A percentile compares a stretch with the other conserved stretches of the same genome.
Evolutionary conservation across 441 rosid genomes (phyloP).

Genomic region (Populus hybrid): DNA sequence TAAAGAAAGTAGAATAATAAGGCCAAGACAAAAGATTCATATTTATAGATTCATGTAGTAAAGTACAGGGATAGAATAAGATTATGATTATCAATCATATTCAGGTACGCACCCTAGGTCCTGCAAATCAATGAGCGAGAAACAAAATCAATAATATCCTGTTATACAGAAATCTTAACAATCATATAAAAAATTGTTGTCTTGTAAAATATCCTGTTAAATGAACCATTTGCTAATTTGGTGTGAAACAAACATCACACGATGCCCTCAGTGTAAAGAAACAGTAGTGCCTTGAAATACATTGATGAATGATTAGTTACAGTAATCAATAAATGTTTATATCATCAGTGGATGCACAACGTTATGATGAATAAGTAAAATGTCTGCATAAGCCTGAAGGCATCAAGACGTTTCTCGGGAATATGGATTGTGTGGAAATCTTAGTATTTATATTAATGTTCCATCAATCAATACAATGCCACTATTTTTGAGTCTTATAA

Average conservation of each 20-base stretch:
- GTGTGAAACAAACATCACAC: neutral
- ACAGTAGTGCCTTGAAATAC: neutral
- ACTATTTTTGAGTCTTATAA: neutral
- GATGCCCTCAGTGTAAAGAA: neutral
- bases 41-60: neutral
- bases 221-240: neutral
- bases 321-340: neutral
- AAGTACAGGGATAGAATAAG: neutral
- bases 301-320: neutral
- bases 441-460: neutral
- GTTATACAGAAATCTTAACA: neutral
- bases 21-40: neutral
- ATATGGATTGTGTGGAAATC: neutral
- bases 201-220: neutral
- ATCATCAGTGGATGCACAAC: neutral
- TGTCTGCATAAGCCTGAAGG: neutral
- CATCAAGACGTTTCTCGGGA: neutral
- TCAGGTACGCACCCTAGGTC: neutral
- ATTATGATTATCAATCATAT: slow-evolving; percentile 1
- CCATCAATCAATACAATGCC: neutral
- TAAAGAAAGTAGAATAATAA: neutral
- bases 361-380: neutral
- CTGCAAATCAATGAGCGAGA: neutral
- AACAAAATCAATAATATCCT: neutral
- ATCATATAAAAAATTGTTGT: neutral